phyloP scores from a whole-genome alignment of 139 green algal genomes.

The Edaphochlamys debaryana region DNA sequence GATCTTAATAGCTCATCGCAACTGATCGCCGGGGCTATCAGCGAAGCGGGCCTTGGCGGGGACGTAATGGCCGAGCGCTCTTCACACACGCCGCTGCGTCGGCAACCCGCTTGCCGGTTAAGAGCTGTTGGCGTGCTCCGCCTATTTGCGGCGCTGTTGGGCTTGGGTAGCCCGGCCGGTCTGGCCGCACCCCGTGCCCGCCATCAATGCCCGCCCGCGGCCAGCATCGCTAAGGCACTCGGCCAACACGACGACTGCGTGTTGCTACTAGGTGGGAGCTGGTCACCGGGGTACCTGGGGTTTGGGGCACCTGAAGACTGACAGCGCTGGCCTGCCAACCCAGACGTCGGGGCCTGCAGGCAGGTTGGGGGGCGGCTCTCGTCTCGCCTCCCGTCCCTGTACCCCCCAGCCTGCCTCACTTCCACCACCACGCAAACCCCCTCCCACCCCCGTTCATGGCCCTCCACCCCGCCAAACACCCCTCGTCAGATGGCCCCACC shows the following conservation, averaged over 20 bases:
- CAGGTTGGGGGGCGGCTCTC: background rate
- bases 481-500: constrained; percentile 25
- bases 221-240: background rate
- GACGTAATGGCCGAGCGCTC: too few relatives aligned
- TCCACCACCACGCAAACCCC: background rate
- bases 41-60: too few relatives aligned
- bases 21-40: too few relatives aligned
- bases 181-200: background rate
- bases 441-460: background rate
- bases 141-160: too few relatives aligned
- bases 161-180: too few relatives aligned
- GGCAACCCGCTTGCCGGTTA: too few relatives aligned
- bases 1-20: too few relatives aligned
- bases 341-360: background rate
- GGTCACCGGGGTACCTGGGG: background rate
- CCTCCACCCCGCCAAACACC: background rate
- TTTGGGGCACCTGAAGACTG: background rate
- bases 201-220: background rate
- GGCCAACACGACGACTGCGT: background rate
- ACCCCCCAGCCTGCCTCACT: background rate
- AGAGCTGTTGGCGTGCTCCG: too few relatives aligned
- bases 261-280: background rate
- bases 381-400: too few relatives aligned
- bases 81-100: too few relatives aligned
- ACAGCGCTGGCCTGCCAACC: background rate